A percentile compares a stretch with the other conserved stretches of the same genome.
Evolutionary conservation across 805 yeast genomes (phyloP).

Genomic region (Ogataea neopini): DNA sequence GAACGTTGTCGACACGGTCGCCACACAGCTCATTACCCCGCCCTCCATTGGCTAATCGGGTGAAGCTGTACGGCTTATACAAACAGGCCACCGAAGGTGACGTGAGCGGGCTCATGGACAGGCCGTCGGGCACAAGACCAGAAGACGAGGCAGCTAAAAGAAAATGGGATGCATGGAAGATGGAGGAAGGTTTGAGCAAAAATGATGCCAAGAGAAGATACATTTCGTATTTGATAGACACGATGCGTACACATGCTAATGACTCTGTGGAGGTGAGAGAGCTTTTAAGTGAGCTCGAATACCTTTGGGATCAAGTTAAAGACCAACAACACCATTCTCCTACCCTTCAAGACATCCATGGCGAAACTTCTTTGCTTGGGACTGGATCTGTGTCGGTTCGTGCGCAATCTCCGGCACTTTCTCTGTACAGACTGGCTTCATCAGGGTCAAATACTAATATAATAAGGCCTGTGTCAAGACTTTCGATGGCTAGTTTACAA

Average conservation of each 20-base stretch:
- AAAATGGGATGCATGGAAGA: constrained; percentile 87
- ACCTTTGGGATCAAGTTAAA: constrained; percentile 67
- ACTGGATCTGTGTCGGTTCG: constrained; percentile 18
- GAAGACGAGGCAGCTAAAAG: constrained; percentile 69
- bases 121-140: constrained; percentile 60
- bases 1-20: constrained; percentile 65
- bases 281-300: constrained; percentile 65
- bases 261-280: constrained; percentile 68
- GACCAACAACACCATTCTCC: constrained; percentile 24
- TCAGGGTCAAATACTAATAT: constrained; percentile 30
- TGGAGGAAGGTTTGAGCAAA: constrained; percentile 64
- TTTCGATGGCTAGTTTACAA: constrained; percentile 25
- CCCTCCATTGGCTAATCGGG: constrained; percentile 72
- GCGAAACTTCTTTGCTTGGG: constrained; percentile 10
- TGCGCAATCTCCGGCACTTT: constrained; percentile 37
- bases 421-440: constrained; percentile 35
- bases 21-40: constrained; percentile 66
- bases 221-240: constrained; percentile 65
- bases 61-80: constrained; percentile 74
- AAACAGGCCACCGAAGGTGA: constrained; percentile 91
- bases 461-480: constrained; percentile 32
- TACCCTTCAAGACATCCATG: constrained; percentile 18
- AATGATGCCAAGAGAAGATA: constrained; percentile 76
- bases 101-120: constrained; percentile 63
- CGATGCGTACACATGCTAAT: constrained; percentile 70